Conservation (phyloP, 306 rosid species). For the Corylus americana region DNA sequence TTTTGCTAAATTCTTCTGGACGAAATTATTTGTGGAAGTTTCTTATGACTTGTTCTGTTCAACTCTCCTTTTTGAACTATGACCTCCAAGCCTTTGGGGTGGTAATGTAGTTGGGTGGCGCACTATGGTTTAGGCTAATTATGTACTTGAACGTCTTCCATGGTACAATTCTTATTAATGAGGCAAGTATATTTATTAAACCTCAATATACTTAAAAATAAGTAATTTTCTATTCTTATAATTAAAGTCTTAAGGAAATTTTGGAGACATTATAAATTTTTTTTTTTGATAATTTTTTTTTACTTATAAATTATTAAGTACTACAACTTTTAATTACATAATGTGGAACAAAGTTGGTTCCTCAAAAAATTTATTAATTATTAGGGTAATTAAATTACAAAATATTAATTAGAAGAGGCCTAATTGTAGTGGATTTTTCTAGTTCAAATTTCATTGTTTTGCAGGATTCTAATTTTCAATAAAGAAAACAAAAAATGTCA, state of each 20-base stretch:
- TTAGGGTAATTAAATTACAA: too few relatives aligned
- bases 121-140: neutral
- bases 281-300: too few relatives aligned
- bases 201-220: too few relatives aligned
- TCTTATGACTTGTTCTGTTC: slow-evolving; percentile 22
- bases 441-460: neutral
- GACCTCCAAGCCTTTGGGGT: neutral
- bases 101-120: neutral
- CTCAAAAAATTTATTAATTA: too few relatives aligned
- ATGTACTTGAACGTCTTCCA: neutral
- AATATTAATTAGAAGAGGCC: neutral
- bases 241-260: too few relatives aligned
- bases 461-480: neutral
- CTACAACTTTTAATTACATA: too few relatives aligned
- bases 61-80: neutral
- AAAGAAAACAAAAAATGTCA: neutral
- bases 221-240: too few relatives aligned
- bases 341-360: too few relatives aligned
- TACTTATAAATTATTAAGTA: too few relatives aligned
- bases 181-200: too few relatives aligned
- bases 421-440: neutral
- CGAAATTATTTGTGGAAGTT: slow-evolving; percentile 27
- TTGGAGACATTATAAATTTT: too few relatives aligned
- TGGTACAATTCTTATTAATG: too few relatives aligned
- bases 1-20: slow-evolving; percentile 20